Percentiles rank a stretch among this genome's conserved stretches.
Evolutionary conservation across 768 basidiomycete genomes (phyloP).

Genomic region (Panus rudis): DNA sequence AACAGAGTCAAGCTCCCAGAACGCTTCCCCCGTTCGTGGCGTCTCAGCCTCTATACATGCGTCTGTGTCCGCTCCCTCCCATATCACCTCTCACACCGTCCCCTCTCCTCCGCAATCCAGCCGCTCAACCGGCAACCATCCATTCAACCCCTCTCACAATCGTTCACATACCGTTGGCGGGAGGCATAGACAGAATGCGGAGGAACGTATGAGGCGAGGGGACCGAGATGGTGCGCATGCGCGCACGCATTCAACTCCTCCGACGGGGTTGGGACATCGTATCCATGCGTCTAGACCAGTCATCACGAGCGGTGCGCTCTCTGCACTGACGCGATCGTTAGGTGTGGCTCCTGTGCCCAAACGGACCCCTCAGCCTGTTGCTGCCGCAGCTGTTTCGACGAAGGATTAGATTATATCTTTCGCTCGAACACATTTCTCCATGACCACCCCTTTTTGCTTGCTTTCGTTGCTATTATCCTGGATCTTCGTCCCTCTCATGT

Average conservation of each 20-base stretch:
- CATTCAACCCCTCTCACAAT: conserved; percentile 36
- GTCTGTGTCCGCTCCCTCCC: conserved; percentile 32
- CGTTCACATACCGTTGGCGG: conserved; percentile 55
- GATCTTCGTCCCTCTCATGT: too few relatives aligned
- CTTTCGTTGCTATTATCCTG: too few relatives aligned
- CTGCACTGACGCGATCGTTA: conserved; percentile 56
- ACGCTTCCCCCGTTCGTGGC: conserved; percentile 26
- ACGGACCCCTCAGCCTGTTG: conserved; percentile 13
- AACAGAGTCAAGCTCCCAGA: too few relatives aligned
- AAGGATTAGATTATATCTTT: conserved; percentile 14
- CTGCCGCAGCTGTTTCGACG: conserved; percentile 12
- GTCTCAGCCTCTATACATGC: conserved; percentile 54
- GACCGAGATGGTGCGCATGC: conserved; percentile 34
- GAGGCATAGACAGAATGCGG: not conserved
- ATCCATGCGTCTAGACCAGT: conserved; percentile 50
- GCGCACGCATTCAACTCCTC: conserved; percentile 64
- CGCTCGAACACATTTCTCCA: too few relatives aligned
- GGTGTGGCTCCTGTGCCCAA: conserved; percentile 25
- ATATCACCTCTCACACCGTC: conserved; percentile 26
- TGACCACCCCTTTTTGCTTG: too few relatives aligned
- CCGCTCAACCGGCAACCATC: too few relatives aligned
- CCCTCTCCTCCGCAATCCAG: conserved; percentile 21
- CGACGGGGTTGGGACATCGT: conserved; percentile 31
- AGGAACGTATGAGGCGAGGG: conserved; percentile 37
- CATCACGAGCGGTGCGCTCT: conserved; percentile 65